These are phyloP conservation scores for Auriscalpium vulgare DNA, from an alignment of 768 basidiomycete genomes.

Conservation along the genomic window DNA sequence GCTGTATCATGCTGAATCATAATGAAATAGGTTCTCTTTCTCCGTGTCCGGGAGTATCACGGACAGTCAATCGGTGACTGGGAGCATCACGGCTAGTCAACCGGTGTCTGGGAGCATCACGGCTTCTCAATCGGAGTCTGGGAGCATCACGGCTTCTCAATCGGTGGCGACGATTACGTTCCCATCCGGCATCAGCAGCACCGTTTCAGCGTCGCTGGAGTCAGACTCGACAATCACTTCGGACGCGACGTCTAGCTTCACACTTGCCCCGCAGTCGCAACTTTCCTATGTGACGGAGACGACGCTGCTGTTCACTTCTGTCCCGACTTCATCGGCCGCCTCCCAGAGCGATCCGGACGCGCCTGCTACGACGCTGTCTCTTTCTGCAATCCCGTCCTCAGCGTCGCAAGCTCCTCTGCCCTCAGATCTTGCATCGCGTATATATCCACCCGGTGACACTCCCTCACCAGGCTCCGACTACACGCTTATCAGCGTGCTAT, in stretches of 20 bases:
- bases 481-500: constrained; percentile 56
- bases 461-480: constrained; percentile 28
- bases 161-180: constrained; percentile 1
- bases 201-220: background rate
- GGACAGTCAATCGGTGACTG: no score
- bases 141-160: no score
- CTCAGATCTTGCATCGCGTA: constrained; percentile 48
- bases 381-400: constrained; percentile 6
- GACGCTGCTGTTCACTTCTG: constrained; percentile 24
- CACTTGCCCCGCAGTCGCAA: constrained; percentile 23
- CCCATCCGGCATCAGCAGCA: constrained; percentile 1
- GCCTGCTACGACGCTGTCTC: constrained; percentile 21
- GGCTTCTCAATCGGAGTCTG: no score
- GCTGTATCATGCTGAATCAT: no score
- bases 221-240: constrained; percentile 5
- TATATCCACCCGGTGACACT: constrained; percentile 35
- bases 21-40: no score
- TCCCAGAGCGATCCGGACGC: constrained; percentile 34
- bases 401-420: constrained; percentile 37
- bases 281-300: constrained; percentile 28
- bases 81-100: no score
- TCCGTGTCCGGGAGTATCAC: no score
- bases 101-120: no score
- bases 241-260: constrained; percentile 12
- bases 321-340: constrained; percentile 10